Evolutionary conservation across 495 filamentous ascomycete genomes (phyloP), one percentile per base, ranked within the genome.

Genomic region (Lineolata rhizophorae): DNA sequence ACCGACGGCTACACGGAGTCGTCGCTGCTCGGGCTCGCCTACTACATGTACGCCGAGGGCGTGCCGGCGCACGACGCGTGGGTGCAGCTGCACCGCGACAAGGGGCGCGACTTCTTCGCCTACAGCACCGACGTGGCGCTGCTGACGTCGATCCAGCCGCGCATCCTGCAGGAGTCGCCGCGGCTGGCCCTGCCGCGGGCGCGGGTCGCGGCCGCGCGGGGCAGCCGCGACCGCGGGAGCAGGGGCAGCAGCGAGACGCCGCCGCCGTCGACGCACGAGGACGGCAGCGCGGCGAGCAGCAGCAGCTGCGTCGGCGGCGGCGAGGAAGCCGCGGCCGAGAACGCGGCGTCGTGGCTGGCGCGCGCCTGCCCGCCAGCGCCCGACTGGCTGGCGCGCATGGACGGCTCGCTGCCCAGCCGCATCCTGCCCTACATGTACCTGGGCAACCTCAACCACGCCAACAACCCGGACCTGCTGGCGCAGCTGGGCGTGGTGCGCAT

Each of bases 1-100:
- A 70, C 73, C 1, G 87, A 97, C 54, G 87, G 87, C 16, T 97
- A 97, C 49, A 97, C 87, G 5, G 87, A 97, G 47, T 84, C 75
- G 5, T 79, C 85, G 1, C 54, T 95, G 32, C 60, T 97, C 3
- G 81, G 62, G 8, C 63, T 95, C 20, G 78, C 85, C 14, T 97
- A 94, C 51, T 76, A 70, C 50, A 91, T 85, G 64, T 95, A 77
- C 48, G 70, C 77, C 18, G 76, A 90, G 34, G 77, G 78, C 4
- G 57, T 76, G 5, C 70, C 85, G 0, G 67, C 77, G 0, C 73
- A 81, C 19, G 65, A 76, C 10, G 85, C 87, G 12, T 94, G 84
- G 84, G 59, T 94, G 11, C 60, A 68, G 35, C 56, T 97, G 24
- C 87, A 97, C 43, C 70, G 70, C 10, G 62, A 69, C 1, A 78